These are phyloP conservation scores for Erodium maritimum DNA, from an alignment of 345 rosid genomes.

Conservation along the genomic window DNA sequence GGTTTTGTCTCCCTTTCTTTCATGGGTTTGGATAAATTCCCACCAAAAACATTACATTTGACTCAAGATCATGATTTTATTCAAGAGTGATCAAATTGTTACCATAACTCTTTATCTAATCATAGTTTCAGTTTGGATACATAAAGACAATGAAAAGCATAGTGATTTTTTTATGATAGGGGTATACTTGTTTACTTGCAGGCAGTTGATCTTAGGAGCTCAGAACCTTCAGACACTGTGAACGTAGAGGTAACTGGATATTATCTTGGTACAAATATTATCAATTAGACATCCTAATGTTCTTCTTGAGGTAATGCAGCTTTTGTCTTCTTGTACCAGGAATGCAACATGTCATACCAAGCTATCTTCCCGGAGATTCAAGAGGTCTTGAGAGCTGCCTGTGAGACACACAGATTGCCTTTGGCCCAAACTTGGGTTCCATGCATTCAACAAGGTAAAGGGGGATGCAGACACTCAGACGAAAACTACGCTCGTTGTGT, in stretches of 20 bases:
- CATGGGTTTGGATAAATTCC: too few species aligned
- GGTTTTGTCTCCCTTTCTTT: too few species aligned
- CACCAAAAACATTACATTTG: too few species aligned
- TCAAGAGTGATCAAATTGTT: too few species aligned
- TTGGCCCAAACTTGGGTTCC: conserved; percentile 82
- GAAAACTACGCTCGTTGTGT: conserved; percentile 62
- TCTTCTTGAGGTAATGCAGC: conserved; percentile 6
- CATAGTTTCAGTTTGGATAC: too few species aligned
- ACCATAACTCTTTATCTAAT: too few species aligned
- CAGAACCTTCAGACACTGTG: conserved; percentile 25
- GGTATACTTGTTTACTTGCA: conserved; percentile 16
- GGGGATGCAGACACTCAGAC: conserved; percentile 66
- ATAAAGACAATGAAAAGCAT: too few species aligned
- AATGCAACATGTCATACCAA: conserved; percentile 35
- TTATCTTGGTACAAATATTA: conserved; percentile 8
- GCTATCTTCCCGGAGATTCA: conserved; percentile 67
- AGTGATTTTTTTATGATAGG: too few species aligned
- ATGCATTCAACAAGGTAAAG: conserved; percentile 66
- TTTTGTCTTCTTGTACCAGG: conserved; percentile 28
- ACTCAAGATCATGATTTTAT: too few species aligned
- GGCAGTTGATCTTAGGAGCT: conserved; percentile 83
- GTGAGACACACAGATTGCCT: conserved; percentile 67
- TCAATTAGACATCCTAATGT: conserved; percentile 2
- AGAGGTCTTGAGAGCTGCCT: conserved; percentile 60
- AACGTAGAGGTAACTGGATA: conserved; percentile 37